Percentiles rank a stretch among this genome's conserved stretches.
phyloP scores from a whole-genome alignment of 2,329 filamentous ascomycete species.

The Myriosclerotinia scirpicola region DNA sequence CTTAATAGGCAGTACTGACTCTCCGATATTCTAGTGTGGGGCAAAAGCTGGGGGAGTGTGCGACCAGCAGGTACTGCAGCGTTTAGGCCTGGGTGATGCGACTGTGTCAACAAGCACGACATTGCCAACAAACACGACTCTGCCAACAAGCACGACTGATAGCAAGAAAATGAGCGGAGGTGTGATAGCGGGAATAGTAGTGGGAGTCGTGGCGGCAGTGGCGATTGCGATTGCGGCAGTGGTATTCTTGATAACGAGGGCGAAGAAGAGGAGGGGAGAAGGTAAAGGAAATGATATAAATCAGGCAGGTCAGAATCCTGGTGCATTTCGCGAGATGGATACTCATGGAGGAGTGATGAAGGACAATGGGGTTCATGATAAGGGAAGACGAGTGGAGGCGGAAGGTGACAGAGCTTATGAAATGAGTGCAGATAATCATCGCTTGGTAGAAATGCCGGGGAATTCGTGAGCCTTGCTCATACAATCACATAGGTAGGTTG shows the following conservation, averaged over 20 bases:
- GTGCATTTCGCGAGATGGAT: neutral
- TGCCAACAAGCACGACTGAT: neutral
- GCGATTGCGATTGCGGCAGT: neutral
- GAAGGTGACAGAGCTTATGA: constrained; percentile 6
- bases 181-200: neutral
- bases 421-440: constrained; percentile 9
- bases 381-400: neutral
- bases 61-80: constrained; percentile 3
- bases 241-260: neutral
- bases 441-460: constrained; percentile 2
- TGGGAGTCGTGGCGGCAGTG: neutral
- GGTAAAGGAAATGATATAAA: neutral
- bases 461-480: neutral
- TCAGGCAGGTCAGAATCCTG: neutral
- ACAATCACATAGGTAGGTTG: neutral
- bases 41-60: constrained; percentile 13
- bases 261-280: constrained; percentile 12
- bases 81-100: neutral
- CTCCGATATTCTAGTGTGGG: neutral
- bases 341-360: constrained; percentile 1
- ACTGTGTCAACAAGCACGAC: neutral
- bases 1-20: no score
- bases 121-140: neutral
- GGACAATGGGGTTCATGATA: neutral
- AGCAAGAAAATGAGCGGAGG: constrained; percentile 1